Base-by-base conservation (phyloP, 306 rosid species). In the Trichosanthes cucumerina region DNA sequence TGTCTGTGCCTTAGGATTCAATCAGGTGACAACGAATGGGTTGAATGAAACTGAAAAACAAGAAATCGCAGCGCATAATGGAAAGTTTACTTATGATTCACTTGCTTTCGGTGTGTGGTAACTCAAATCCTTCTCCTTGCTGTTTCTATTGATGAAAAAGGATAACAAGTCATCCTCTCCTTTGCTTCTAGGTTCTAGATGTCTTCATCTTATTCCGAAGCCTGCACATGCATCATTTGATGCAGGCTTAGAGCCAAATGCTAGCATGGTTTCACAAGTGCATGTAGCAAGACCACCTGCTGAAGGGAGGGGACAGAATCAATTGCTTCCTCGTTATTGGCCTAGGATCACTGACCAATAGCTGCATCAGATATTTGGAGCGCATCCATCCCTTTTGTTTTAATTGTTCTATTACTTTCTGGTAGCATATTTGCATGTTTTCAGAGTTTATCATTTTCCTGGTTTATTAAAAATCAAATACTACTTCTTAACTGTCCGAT, bases 211-310 rank as follows among this genome's bases (percentile, higher is more conserved):
- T 75, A 85, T 91, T 82, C 97, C 96, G 19, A 95, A 88, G 81
- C 96, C 95, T 50, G 93, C 98, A 46, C 90, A 90, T 88, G 89
- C 96, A 79, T 80, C 86, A 58, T 84, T 92, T 80, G 76, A 84
- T 3, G 26, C 86, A 31, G 83, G 93, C 50, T 84, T 91, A 86
- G 97, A 92, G 78, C 84, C 85, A 82, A 92, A 84, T 83, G 81
- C 87, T 70, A 80, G 88, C 69, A 83, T 84, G 88, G 86, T 74
- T 59, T 89, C 98, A 71, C 98, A 92, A 76, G 85, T 90, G 79
- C 97, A 97, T 54, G 93, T 95, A 63, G 99, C 99, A 79, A 87
- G 99, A 87, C 99, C 99, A 84, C 99, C 99, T 77, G 93, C 97
- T 36, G 99, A 95, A 90, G 97, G 96, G 79, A 88, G 97, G 84